Percentiles rank a stretch among this genome's conserved stretches.
phyloP scores from a whole-genome alignment of 2,329 filamentous ascomycete genomes.

The Macrophomina phaseolina region DNA sequence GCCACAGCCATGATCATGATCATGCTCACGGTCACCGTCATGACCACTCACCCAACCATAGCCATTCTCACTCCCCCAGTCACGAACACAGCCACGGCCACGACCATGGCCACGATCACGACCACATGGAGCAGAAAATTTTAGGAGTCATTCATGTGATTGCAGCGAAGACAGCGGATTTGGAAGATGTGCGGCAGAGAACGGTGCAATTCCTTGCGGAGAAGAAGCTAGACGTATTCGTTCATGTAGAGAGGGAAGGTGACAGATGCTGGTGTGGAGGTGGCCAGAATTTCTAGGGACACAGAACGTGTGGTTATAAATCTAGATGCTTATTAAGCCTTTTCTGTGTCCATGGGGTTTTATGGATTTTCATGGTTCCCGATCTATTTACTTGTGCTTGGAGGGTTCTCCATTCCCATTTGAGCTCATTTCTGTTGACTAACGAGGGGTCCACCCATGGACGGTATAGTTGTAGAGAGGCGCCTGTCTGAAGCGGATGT shows the following conservation, averaged over 20 bases:
- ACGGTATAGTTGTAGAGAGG: neutral
- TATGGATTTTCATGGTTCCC: neutral
- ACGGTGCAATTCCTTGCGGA: conserved; percentile 72
- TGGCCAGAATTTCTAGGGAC: conserved; percentile 39
- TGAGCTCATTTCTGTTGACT: neutral
- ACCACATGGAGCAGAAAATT: conserved; percentile 62
- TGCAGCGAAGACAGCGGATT: conserved; percentile 71
- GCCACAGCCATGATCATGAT: conserved; percentile 42
- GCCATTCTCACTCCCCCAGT: conserved; percentile 37
- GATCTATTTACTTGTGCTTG: neutral
- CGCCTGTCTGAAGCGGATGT: neutral
- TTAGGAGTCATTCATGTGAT: conserved; percentile 87
- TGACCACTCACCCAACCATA: conserved; percentile 36
- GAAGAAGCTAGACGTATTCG: conserved; percentile 78
- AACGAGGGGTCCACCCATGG: neutral
- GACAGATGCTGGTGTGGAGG: conserved; percentile 69
- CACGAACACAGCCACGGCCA: conserved; percentile 34
- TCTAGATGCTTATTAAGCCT: neutral
- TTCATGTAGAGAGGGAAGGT: conserved; percentile 87
- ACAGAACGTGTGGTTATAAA: neutral
- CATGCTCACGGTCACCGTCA: conserved; percentile 44
- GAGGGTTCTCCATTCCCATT: neutral
- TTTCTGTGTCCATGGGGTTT: neutral
- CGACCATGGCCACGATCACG: conserved; percentile 33
- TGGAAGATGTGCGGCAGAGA: conserved; percentile 84